Base-by-base conservation (phyloP, 208 protist species). In the Phytomonas sp. region DNA sequence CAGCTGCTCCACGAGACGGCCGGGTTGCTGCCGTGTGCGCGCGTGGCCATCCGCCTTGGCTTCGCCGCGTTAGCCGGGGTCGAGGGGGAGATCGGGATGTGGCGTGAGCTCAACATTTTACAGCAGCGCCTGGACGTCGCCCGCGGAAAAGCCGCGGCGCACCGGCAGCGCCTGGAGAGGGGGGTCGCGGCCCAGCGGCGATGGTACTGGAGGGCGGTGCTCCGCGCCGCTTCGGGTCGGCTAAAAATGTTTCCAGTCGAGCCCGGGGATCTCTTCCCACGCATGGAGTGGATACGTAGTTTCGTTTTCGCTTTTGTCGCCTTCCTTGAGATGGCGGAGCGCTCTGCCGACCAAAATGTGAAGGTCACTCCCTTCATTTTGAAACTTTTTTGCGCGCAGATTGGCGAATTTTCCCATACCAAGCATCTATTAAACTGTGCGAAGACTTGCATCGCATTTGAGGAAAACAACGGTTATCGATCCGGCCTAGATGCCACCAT, bases 121-220 rank as follows among this genome's bases (percentile, higher is more conserved):
- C 78, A 75, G 7, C 75, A 88, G 69, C 80, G 91, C 30, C 75
- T 91, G 40, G 73, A 85, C 31, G 73, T 81, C 42, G 91, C 88
- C 5, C 76, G 81, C 10, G 68, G 60, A 49, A 86, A 84, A 52
- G 86, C 86, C 0, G 74, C 86, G 16, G 74, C 63, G 34, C 88
- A 94, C 73, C 75, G 81, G 40, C 76, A 96, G 76, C 82, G 91
- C n/a, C 67, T 92, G 37, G 81, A 93, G 66, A 87, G 89, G 59
- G 91, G 91, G 19, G 81, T 92, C 33, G 68, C 80, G 59, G 81
- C 83, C 70, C 91, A 96, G 78, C 81, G 91, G 33, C 79, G 88
- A 31, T 96, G 91, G 89, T 96, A 94, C 78, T 96, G 88, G 87
- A 75, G 79, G n/a, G 85, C 67, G 4, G 88, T 93, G n/a, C 70